Evolutionary conservation across 2,329 filamentous ascomycete species (phyloP).

Genomic region (Paecilomyces niveus): DNA sequence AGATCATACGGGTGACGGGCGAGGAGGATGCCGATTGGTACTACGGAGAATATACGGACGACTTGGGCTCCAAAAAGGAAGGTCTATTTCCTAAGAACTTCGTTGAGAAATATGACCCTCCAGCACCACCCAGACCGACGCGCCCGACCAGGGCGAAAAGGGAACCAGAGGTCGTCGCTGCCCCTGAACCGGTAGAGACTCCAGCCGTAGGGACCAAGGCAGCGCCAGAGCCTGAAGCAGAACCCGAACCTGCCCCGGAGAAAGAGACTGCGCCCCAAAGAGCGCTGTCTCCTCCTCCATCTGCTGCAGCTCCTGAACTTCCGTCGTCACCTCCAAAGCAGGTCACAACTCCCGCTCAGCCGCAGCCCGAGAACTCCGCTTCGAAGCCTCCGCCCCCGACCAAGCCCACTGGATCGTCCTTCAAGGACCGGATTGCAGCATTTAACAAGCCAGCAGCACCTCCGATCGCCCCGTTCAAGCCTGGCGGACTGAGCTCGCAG

Average conservation of each 20-base stretch:
- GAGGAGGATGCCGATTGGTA: constrained; percentile 95
- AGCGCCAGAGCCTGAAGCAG: constrained; percentile 29
- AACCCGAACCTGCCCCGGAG: constrained; percentile 6
- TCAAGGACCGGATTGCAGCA: constrained; percentile 91
- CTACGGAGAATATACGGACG: constrained; percentile 76
- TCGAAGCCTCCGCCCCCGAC: constrained; percentile 62
- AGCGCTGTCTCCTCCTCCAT: constrained; percentile 14
- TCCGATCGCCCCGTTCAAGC: constrained; percentile 85
- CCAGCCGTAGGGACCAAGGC: constrained; percentile 21
- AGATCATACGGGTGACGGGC: constrained; percentile 89
- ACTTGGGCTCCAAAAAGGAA: constrained; percentile 64
- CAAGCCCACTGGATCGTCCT: constrained; percentile 70
- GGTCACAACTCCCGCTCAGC: constrained; percentile 23
- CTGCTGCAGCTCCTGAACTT: constrained; percentile 16
- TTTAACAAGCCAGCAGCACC: constrained; percentile 88
- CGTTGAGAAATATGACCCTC: constrained; percentile 91
- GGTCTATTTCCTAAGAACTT: constrained; percentile 96
- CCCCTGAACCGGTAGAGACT: constrained; percentile 28
- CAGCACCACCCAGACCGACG: constrained; percentile 76
- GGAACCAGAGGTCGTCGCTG: constrained; percentile 41
- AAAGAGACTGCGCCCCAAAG: constrained; percentile 14
- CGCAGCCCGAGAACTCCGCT: constrained; percentile 32
- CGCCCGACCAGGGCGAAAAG: constrained; percentile 64
- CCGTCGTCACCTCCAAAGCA: constrained; percentile 19
- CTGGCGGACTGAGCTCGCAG: constrained; percentile 52